phyloP scores from a whole-genome alignment of 257 asterid species.

The Plantago major region DNA sequence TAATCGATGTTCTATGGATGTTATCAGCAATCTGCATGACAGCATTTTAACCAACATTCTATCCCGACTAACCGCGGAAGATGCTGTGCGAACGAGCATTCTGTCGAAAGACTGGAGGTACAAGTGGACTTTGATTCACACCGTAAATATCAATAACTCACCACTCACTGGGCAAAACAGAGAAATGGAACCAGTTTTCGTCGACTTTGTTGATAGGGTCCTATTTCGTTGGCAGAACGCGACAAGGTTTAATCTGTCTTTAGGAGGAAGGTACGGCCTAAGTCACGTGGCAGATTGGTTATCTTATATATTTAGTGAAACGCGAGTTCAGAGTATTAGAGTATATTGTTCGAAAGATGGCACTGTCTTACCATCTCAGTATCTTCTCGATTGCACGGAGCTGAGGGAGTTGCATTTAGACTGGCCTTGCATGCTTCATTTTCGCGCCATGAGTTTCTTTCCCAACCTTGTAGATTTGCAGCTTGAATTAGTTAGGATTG shows the following conservation, averaged over 20 bases:
- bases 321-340: neutral
- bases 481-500: neutral
- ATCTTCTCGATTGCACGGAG: neutral
- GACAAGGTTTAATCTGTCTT: too few relatives aligned
- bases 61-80: neutral
- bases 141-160: too few relatives aligned
- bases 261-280: too few relatives aligned
- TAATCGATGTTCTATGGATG: too few relatives aligned
- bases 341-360: neutral
- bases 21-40: too few relatives aligned
- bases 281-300: neutral
- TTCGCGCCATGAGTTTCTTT: neutral
- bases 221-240: neutral
- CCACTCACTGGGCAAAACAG: neutral
- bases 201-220: neutral
- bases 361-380: neutral
- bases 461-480: neutral
- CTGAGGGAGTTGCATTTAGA: neutral
- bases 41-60: neutral
- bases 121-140: neutral
- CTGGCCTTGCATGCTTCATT: neutral
- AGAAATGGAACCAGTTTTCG: neutral
- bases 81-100: neutral
- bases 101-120: neutral
- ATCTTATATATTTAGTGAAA: neutral